These are phyloP conservation scores for Aspergillus melleus DNA, from an alignment of 2,329 filamentous ascomycete species.

Conservation along the genomic window DNA sequence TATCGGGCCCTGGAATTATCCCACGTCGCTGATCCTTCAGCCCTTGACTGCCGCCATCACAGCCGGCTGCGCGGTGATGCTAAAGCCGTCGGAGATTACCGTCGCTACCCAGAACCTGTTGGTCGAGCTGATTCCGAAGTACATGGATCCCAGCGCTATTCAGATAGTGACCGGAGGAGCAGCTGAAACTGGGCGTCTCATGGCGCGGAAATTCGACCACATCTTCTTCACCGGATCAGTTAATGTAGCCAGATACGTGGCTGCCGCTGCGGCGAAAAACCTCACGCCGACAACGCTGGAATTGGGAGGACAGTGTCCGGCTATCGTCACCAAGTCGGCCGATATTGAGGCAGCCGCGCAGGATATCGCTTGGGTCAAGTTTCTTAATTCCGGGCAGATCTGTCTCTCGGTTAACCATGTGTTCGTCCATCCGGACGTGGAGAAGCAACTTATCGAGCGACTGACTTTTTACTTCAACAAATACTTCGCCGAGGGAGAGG, in stretches of 20 bases:
- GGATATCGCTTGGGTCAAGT: constrained; percentile 46
- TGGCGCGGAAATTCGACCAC: constrained; percentile 44
- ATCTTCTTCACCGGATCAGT: constrained; percentile 51
- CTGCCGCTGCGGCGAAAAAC: constrained; percentile 45
- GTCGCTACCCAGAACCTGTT: constrained; percentile 38
- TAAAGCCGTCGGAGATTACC: constrained; percentile 50
- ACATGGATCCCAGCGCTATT: constrained; percentile 44
- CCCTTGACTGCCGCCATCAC: constrained; percentile 47
- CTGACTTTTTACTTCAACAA: constrained; percentile 37
- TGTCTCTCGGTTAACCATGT: constrained; percentile 47
- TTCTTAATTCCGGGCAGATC: constrained; percentile 46
- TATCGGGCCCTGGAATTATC: constrained; percentile 51
- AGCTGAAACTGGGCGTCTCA: constrained; percentile 37
- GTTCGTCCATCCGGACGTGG: constrained; percentile 43
- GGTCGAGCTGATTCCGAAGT: constrained; percentile 42
- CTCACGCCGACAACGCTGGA: constrained; percentile 49
- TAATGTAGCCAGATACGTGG: constrained; percentile 40
- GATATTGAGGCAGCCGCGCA: constrained; percentile 47
- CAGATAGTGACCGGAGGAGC: constrained; percentile 39
- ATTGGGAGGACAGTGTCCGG: constrained; percentile 49
- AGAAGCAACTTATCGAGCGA: constrained; percentile 37
- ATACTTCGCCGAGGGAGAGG: constrained; percentile 26
- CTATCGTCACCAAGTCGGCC: constrained; percentile 44
- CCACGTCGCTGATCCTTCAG: constrained; percentile 39
- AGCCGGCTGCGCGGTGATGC: constrained; percentile 42